Evolutionary conservation across 2,329 filamentous ascomycete species (phyloP).

Genomic region (Alternaria metachromatica): DNA sequence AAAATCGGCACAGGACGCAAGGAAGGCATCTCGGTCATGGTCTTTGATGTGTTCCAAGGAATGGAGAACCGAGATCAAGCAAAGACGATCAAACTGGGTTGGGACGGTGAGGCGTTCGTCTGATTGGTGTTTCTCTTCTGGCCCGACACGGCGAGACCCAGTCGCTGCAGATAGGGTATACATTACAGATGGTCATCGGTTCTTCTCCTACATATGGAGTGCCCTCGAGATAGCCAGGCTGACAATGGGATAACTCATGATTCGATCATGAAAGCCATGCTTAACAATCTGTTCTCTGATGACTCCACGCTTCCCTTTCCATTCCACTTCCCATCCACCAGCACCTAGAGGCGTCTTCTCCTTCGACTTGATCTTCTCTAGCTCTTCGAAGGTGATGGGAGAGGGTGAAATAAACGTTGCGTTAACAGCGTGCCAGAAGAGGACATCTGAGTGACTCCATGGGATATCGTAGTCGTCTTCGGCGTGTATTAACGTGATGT

Average conservation of each 20-base stretch:
- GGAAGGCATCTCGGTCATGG: not conserved
- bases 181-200: not conserved
- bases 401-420: constrained; percentile 45
- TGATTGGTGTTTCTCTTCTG: not conserved
- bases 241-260: constrained; percentile 65
- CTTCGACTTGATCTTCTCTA: constrained; percentile 54
- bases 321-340: constrained; percentile 60
- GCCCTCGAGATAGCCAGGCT: constrained; percentile 59
- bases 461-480: constrained; percentile 62
- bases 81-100: not conserved
- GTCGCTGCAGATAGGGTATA: not conserved
- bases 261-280: constrained; percentile 63
- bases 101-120: not conserved
- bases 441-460: constrained; percentile 56
- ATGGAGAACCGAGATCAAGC: not conserved
- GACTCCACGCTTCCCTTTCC: constrained; percentile 55
- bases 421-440: constrained; percentile 65
- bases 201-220: constrained; percentile 43
- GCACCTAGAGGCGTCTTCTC: constrained; percentile 53
- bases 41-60: not conserved
- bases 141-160: not conserved
- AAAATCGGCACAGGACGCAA: not conserved
- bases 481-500: constrained; percentile 59
- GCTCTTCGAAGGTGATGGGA: constrained; percentile 52
- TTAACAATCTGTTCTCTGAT: constrained; percentile 64